Evolutionary conservation across 176 grass and related monocot genomes (phyloP).

Genomic region (Aegilops speltoides): DNA sequence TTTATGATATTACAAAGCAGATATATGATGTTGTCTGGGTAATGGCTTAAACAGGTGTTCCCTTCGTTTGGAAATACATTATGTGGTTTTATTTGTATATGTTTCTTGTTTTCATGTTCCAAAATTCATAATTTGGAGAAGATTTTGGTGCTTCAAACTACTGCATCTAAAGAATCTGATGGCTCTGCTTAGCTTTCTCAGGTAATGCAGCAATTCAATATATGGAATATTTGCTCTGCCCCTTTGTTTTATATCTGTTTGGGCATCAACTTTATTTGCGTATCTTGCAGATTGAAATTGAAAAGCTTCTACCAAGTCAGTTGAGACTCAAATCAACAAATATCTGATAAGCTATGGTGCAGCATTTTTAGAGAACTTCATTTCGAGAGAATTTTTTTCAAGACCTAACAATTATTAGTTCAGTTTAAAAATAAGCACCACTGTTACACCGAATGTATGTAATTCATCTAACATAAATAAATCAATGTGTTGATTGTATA

Average conservation of each 20-base stretch:
- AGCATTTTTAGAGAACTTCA: background rate
- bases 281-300: conserved; percentile 63
- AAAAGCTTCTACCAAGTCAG: conserved; percentile 78
- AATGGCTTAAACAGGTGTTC: too few relatives aligned
- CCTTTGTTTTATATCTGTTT: conserved; percentile 8
- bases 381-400: too few relatives aligned
- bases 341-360: conserved; percentile 31
- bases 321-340: conserved; percentile 66
- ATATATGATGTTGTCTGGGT: too few relatives aligned
- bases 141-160: conserved; percentile 34
- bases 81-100: background rate
- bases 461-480: too few relatives aligned
- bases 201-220: conserved; percentile 23
- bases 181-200: conserved; percentile 70
- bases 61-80: too few relatives aligned
- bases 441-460: background rate
- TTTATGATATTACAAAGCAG: too few relatives aligned
- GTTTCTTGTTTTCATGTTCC: conserved; percentile 15
- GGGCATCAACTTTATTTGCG: background rate
- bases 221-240: background rate
- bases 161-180: conserved; percentile 56
- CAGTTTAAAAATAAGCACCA: background rate
- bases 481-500: too few relatives aligned
- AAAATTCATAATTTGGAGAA: conserved; percentile 5
- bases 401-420: background rate